Evolutionary conservation across 352 stramenopile genomes (phyloP), one percentile per base, ranked within the genome.

Genomic region (Phytophthora ramorum): DNA sequence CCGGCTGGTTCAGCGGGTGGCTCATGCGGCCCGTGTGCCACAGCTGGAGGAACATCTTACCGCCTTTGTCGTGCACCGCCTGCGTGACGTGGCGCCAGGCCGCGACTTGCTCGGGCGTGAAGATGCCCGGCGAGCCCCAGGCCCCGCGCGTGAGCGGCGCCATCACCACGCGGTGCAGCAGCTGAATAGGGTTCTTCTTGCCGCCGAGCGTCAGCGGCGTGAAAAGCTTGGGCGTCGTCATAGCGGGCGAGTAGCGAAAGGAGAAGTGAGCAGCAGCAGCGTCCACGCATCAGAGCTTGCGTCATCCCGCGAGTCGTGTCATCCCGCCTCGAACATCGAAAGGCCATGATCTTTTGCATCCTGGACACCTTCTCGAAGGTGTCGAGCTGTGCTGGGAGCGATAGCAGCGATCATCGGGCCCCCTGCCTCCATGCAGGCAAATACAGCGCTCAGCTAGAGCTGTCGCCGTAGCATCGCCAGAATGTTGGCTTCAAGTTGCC

Each of bases 21-120:
- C 81, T 58, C 45, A 85, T 73, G 51, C 90, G 81, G 35, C 90
- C 92, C 0, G 83, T 87, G 72, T 98, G 91, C 89, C 90, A 97
- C 47, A 97, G 57, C 79, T 98, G 90, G 40, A 85, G 55, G 52
- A 88, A 95, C 64, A 97, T 97, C 12, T 79, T 78, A 43, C 81
- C 87, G 17, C 76, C 80, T 41, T 92, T 87, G 40, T 63, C 75
- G 63, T 97, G 92, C 28, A 98, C 91, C 1, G 75, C 64, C 30
- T 71, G 22, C 20, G 73, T 88, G 13, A 94, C 63, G 10, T 57
- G 28, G 10, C 85, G 73, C 85, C 85, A 94, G 20, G 59, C 78
- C 10, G 69, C 40, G 17, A 87, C 9, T 53, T 95, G 84, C 30
- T 81, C 73, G 17, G 78, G 28, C 6, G 61, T 61, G 62, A 84